These are phyloP conservation scores for Boletellus sp. DNA, from an alignment of 768 basidiomycete genomes.

Conservation along the genomic window DNA sequence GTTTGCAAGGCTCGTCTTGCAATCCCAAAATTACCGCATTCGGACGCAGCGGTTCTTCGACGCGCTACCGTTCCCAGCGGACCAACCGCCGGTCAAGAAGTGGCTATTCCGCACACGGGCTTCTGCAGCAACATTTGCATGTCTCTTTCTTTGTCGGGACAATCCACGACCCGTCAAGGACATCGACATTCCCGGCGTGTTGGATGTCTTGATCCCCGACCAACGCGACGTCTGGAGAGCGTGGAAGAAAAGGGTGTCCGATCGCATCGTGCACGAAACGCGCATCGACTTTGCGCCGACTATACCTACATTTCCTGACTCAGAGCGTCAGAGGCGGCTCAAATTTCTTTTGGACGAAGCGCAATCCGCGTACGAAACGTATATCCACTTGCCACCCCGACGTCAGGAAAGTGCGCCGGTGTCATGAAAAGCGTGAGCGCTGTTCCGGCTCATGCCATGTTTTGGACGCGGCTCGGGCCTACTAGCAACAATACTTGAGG, in stretches of 20 bases:
- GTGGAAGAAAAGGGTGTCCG: conserved; percentile 18
- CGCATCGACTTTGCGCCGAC: conserved; percentile 12
- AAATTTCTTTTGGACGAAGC: conserved; percentile 11
- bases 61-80: not conserved
- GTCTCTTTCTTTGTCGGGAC: conserved; percentile 13
- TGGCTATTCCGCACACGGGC: conserved; percentile 13
- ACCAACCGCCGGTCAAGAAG: conserved; percentile 9
- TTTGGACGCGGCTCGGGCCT: too few relatives aligned
- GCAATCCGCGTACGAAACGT: conserved; percentile 3
- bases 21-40: conserved; percentile 15
- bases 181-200: conserved; percentile 7
- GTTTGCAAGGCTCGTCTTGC: conserved; percentile 12
- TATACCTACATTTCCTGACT: conserved; percentile 13
- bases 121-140: conserved; percentile 16
- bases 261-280: conserved; percentile 14
- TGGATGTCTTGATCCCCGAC: conserved; percentile 14
- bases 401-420: not conserved
- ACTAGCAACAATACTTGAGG: too few relatives aligned
- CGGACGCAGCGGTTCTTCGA: conserved; percentile 11
- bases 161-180: conserved; percentile 11
- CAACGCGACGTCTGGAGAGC: conserved; percentile 13
- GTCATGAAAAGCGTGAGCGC: too few relatives aligned
- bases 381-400: not conserved
- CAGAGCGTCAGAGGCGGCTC: conserved; percentile 6
- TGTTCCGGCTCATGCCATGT: too few relatives aligned